Percentiles rank a stretch among this genome's conserved stretches.
Conservation (phyloP, 2,329 filamentous ascomycete genomes). For the Exophiala sideris region DNA sequence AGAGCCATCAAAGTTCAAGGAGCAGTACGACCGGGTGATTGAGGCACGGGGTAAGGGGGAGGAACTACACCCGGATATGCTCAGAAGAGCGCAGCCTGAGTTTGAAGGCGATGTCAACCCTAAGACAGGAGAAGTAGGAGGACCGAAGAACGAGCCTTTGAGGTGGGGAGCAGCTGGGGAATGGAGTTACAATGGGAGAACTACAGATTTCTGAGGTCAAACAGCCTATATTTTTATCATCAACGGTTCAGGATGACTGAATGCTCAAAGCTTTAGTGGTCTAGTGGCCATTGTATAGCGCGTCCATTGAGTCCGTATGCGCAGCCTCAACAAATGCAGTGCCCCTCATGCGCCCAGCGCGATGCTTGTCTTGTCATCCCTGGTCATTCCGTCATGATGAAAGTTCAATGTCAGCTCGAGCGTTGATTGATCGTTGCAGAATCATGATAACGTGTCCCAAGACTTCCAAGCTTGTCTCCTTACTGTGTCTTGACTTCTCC, state of each 20-base stretch:
- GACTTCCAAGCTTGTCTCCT: neutral
- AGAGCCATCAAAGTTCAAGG: slow-evolving; percentile 4
- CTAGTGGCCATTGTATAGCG: neutral
- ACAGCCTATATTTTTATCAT: neutral
- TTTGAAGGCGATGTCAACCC: slow-evolving; percentile 92
- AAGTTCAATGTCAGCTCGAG: neutral
- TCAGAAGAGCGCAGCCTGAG: slow-evolving; percentile 77
- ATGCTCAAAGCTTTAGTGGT: neutral
- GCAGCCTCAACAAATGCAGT: neutral
- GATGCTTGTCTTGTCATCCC: neutral
- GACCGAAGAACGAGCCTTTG: slow-evolving; percentile 94
- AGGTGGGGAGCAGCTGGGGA: slow-evolving; percentile 74
- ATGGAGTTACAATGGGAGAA: slow-evolving; percentile 93
- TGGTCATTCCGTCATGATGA: neutral
- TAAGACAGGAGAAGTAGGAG: slow-evolving; percentile 90
- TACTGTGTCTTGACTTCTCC: slow-evolving; percentile 69
- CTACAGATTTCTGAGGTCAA: slow-evolving; percentile 72
- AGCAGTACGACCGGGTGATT: slow-evolving; percentile 40
- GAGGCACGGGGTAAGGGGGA: slow-evolving; percentile 59
- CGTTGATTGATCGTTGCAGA: neutral
- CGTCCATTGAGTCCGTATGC: too few species aligned
- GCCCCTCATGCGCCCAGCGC: neutral
- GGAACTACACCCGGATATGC: slow-evolving; percentile 66
- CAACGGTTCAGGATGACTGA: neutral
- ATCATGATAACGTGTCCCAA: neutral